Evolutionary conservation across 148 eudicot genomes (phyloP).

Genomic region (Cornus florida): DNA sequence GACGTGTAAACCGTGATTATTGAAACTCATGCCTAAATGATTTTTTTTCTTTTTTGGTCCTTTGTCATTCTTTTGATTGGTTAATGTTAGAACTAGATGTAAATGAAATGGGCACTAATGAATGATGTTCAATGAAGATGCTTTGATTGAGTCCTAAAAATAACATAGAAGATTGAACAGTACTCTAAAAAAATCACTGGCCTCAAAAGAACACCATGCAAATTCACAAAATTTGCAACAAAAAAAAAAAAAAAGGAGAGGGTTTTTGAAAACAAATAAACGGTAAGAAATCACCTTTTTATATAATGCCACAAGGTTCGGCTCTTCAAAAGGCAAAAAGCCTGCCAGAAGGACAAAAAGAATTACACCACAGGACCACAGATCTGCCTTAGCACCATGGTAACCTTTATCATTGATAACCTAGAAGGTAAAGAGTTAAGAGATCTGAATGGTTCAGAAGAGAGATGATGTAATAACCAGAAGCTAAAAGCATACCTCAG

Average conservation of each 20-base stretch:
- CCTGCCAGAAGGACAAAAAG: constrained; percentile 95
- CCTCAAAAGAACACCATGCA: neutral
- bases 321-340: constrained; percentile 80
- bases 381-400: constrained; percentile 94
- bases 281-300: constrained; percentile 55
- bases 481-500: constrained; percentile 57
- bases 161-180: neutral
- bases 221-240: neutral
- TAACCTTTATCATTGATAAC: constrained; percentile 92
- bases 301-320: constrained; percentile 76
- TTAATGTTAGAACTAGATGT: neutral
- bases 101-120: neutral
- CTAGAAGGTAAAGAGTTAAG: constrained; percentile 28
- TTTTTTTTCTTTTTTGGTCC: neutral
- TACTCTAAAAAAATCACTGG: neutral
- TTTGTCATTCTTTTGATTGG: neutral
- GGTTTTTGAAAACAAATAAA: neutral
- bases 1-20: neutral
- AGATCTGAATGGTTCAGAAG: neutral
- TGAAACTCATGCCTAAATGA: neutral
- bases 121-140: neutral
- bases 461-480: neutral
- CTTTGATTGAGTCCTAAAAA: neutral
- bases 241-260: neutral
- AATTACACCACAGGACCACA: constrained; percentile 95